Evolutionary conservation across 2,329 filamentous ascomycete genomes (phyloP).

Genomic region (Penicillium digitatum): DNA sequence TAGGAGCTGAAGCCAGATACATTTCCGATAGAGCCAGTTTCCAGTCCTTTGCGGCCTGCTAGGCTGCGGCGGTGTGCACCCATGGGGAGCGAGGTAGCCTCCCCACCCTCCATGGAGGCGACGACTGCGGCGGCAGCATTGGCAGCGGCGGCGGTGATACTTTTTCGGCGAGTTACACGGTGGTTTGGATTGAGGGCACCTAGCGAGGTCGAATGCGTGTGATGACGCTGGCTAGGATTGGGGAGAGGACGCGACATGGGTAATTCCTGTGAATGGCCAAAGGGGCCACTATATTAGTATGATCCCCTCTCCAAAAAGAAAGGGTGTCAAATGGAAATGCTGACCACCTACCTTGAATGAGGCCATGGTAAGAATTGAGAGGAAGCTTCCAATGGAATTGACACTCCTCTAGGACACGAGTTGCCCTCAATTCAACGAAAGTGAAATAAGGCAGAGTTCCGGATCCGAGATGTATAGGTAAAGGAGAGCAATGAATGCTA

Average conservation of each 20-base stretch:
- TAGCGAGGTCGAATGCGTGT: slow-evolving; percentile 76
- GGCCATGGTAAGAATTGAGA: slow-evolving; percentile 31
- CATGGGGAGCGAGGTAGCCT: slow-evolving; percentile 57
- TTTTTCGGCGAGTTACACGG: slow-evolving; percentile 89
- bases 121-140: slow-evolving; percentile 66
- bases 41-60: slow-evolving; percentile 50
- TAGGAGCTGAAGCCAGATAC: slow-evolving; percentile 42
- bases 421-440: slow-evolving; percentile 20
- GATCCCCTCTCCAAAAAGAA: not conserved
- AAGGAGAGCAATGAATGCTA: slow-evolving; percentile 4
- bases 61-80: slow-evolving; percentile 54
- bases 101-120: slow-evolving; percentile 63
- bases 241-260: slow-evolving; percentile 63
- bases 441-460: slow-evolving; percentile 15
- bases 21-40: slow-evolving; percentile 57
- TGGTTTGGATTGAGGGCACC: slow-evolving; percentile 74
- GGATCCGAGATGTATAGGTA: not conserved
- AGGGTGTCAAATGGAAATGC: not conserved
- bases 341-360: slow-evolving; percentile 37
- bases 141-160: slow-evolving; percentile 72
- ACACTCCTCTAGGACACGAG: slow-evolving; percentile 22
- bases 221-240: slow-evolving; percentile 67
- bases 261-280: slow-evolving; percentile 31
- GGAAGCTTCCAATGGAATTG: slow-evolving; percentile 30
- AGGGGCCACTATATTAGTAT: slow-evolving; percentile 25